Conservation (phyloP, 768 basidiomycete species). For the Termitomyces heimii region DNA sequence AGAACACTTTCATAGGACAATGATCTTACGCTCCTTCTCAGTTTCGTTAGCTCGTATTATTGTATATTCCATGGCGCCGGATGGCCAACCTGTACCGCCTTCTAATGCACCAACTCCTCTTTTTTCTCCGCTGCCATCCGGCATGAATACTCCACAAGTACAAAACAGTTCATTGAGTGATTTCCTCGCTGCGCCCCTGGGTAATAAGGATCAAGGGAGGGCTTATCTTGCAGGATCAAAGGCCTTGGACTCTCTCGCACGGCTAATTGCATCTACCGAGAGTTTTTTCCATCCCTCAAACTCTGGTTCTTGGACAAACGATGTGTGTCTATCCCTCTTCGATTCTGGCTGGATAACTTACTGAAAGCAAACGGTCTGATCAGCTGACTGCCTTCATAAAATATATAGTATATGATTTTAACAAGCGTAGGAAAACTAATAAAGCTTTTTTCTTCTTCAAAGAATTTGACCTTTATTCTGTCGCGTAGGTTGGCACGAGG, state of each 20-base stretch:
- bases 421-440: slow-evolving; percentile 48
- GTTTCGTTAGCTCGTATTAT: slow-evolving; percentile 81
- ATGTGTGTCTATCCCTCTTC: slow-evolving; percentile 37
- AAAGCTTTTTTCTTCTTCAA: background rate
- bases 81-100: slow-evolving; percentile 46
- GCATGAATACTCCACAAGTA: slow-evolving; percentile 50
- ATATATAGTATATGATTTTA: slow-evolving; percentile 78
- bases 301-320: slow-evolving; percentile 76
- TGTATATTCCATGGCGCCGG: slow-evolving; percentile 81
- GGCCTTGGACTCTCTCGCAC: slow-evolving; percentile 80
- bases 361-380: background rate
- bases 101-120: slow-evolving; percentile 70
- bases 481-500: slow-evolving; percentile 68
- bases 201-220: slow-evolving; percentile 39
- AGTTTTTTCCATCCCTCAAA: slow-evolving; percentile 90
- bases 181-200: slow-evolving; percentile 53
- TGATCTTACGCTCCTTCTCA: slow-evolving; percentile 18
- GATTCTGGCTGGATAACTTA: background rate
- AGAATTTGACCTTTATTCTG: background rate
- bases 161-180: slow-evolving; percentile 43
- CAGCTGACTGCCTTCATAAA: slow-evolving; percentile 84
- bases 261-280: slow-evolving; percentile 81
- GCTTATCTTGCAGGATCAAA: slow-evolving; percentile 78
- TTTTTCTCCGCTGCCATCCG: slow-evolving; percentile 65
- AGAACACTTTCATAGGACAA: slow-evolving; percentile 9